These are phyloP conservation scores for Peziza echinospora DNA, from an alignment of 495 filamentous ascomycete species.

Conservation along the genomic window DNA sequence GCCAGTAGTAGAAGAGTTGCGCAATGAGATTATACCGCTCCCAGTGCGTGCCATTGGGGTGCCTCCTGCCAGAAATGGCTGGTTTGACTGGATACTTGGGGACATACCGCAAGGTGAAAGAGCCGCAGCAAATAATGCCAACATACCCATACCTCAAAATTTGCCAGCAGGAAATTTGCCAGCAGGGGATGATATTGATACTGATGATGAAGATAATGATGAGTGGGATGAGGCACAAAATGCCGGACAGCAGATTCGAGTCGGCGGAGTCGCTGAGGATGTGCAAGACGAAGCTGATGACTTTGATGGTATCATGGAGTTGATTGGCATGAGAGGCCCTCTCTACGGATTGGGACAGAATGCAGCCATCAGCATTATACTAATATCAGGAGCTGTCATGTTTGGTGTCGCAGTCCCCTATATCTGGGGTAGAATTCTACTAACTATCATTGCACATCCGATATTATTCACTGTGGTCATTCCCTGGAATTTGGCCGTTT, in stretches of 20 bases:
- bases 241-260: too few relatives aligned
- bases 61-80: too few relatives aligned
- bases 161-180: not conserved
- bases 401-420: constrained; percentile 79
- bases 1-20: too few relatives aligned
- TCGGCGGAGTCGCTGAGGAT: constrained; percentile 23
- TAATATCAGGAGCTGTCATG: constrained; percentile 69
- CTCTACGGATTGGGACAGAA: constrained; percentile 79
- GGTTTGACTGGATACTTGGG: constrained; percentile 13
- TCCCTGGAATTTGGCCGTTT: constrained; percentile 46
- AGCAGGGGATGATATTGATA: constrained; percentile 7
- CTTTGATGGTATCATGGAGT: constrained; percentile 89
- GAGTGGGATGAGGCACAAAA: constrained; percentile 8
- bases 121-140: not conserved
- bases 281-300: constrained; percentile 69
- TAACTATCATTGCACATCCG: constrained; percentile 53
- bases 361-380: constrained; percentile 72
- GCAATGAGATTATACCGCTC: too few relatives aligned
- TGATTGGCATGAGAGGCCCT: constrained; percentile 91
- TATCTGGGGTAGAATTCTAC: constrained; percentile 60
- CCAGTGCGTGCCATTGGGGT: too few relatives aligned
- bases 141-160: not conserved
- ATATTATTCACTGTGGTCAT: constrained; percentile 42
- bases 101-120: constrained; percentile 1
- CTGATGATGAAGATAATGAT: constrained; percentile 13